Evolutionary conservation across 169 alveolate genomes (phyloP), one percentile per base, ranked within the genome.

Genomic region (Eimeria tenella): DNA sequence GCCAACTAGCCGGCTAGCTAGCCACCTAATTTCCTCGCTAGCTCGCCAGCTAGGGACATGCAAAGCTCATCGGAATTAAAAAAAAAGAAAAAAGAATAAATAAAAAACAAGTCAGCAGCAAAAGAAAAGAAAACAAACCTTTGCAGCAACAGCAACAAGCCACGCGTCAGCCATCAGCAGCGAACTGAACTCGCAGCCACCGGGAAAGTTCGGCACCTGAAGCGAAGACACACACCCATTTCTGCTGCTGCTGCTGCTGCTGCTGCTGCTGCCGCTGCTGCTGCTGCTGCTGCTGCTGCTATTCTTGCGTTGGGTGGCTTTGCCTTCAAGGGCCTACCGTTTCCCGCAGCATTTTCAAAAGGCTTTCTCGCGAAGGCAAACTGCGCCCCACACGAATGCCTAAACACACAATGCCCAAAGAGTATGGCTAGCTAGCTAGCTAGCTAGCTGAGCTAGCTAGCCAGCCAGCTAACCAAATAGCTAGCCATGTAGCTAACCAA

Each of bases 81-180:
- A 56, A 56, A 56, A 56, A 56, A 56, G 65, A 7, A 7, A 56
- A 13, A 56, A 13, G 9, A 5, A 65, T 5, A 65, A 21, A 65
- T 21, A 65, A 21, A 65, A 8, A 65, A 9, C 8, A 21, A 65
- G 25, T 10, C 75, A 9, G 75, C 17, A 65, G 75, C 75, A n/a
- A 19, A 65, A 10, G 13, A 13, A 56, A 13, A 56, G 65, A 56
- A 65, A 65, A 58, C 4, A 25, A 5, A 86, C 79, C 68, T 86
- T 71, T 6, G 93, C 93, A 65, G 23, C 60, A 13, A 65, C 93
- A 23, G 93, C 93, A 17, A 86, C 93, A 55, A 86, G 83, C 93
- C 93, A 86, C 55, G 93, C 93, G 68, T 86, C 93, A 52, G 93
- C 93, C 83, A 86, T 86, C 71, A 73, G 23, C 70, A 86, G 82